Evolutionary conservation across 768 basidiomycete species (phyloP), one percentile per base, ranked within the genome.

Genomic region (Boletus huronensis): DNA sequence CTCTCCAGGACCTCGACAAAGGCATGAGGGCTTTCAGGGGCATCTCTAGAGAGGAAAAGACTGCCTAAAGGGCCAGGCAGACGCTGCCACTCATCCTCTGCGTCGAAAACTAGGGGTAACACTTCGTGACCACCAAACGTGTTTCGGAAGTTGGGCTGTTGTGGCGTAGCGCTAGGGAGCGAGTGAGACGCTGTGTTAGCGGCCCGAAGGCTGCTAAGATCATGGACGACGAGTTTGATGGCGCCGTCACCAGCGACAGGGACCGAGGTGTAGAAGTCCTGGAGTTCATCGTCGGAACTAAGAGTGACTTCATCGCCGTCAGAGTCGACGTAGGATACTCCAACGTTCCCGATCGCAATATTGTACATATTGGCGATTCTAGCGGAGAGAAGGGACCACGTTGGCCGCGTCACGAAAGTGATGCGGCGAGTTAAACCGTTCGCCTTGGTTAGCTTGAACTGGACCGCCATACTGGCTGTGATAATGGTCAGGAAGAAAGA

Each of bases 251-350:
- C 29, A 25, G 36, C 23, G 14, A 65, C 65, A 41, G 63, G 53
- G 54, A 72, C 62, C 7, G 73, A 71, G 28, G 65, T 62, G 65
- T 87, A 90, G 65, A 79, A 88, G 54, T 91, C 88, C 51, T 79
- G 77, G n/a, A 92, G 79, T 68, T 93, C 90, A 32, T 84, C 84
- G 51, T 89, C 77, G 4, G 89, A 82, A 69, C 82, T 88, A 53
- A 91, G 75, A 11, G 89, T 91, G 57, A 93, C 82, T 55, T 85
- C 82, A 64, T 92, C 90, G 36, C 81, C 79, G 63, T 92, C 89
- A 31, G 67, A 66, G 68, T 93, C 90, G 46, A 84, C 55, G 68
- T 93, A 92, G 31, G 85, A 83, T 32, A 88, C 83, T 3, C 77
- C 87, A 48, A 90, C 72, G 48, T 78, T 77, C 53, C 80, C 79